Evolutionary conservation across 2,329 filamentous ascomycete species (phyloP).

Genomic region (Chaetothyriales sp.): DNA sequence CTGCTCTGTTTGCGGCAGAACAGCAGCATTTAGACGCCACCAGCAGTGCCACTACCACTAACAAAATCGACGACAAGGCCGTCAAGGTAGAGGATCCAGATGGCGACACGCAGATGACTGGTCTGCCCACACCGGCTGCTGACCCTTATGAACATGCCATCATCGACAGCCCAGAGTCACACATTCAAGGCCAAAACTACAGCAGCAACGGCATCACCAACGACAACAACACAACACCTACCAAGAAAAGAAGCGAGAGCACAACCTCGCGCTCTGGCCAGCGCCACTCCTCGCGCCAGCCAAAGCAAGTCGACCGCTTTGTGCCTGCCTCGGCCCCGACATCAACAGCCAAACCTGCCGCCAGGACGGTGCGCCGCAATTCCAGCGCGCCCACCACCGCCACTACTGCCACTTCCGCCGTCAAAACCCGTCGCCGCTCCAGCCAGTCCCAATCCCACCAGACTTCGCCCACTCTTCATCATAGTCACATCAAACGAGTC

Average conservation of each 20-base stretch:
- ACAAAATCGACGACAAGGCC: background rate
- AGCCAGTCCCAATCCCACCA: constrained; percentile 4
- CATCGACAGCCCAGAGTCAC: background rate
- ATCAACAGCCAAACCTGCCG: constrained; percentile 5
- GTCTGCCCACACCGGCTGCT: constrained; percentile 1
- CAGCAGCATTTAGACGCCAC: background rate
- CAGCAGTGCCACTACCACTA: background rate
- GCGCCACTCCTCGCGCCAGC: constrained; percentile 30
- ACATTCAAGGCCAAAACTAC: background rate
- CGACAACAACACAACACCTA: background rate
- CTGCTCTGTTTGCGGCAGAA: constrained; percentile 5
- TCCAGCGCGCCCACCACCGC: constrained; percentile 9
- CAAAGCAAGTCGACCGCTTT: constrained; percentile 27
- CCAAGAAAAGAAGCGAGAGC: background rate
- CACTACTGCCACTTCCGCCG: constrained; percentile 2
- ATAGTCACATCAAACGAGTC: background rate
- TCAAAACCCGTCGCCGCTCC: constrained; percentile 12
- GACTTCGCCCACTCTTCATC: background rate
- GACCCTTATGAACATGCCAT: constrained; percentile 11
- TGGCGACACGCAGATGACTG: background rate
- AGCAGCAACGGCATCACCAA: background rate
- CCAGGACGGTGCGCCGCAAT: constrained; percentile 8
- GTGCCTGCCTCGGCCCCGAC: constrained; percentile 20
- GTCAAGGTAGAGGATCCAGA: background rate
- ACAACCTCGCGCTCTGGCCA: background rate